phyloP scores from a whole-genome alignment of 495 filamentous ascomycete genomes.

The Tuber brumale region DNA sequence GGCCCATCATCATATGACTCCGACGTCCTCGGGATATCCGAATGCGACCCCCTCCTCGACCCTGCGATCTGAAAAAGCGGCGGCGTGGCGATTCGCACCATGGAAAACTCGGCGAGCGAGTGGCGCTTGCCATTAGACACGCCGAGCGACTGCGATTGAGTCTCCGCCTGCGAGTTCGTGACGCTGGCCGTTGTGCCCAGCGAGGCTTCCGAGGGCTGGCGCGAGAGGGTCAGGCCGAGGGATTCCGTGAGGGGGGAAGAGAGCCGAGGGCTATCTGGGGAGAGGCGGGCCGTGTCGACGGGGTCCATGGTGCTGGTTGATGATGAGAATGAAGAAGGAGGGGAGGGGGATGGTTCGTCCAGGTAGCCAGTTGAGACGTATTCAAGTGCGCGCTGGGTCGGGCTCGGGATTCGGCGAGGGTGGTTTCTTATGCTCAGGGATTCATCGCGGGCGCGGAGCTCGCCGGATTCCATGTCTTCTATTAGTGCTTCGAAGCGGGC shows the following conservation, averaged over 20 bases:
- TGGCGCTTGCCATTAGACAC: slow-evolving; percentile 34
- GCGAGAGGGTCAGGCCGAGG: background rate
- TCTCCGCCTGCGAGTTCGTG: slow-evolving; percentile 13
- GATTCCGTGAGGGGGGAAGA: slow-evolving; percentile 1
- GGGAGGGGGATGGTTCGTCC: slow-evolving; percentile 6
- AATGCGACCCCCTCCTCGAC: slow-evolving; percentile 14
- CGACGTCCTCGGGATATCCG: slow-evolving; percentile 27
- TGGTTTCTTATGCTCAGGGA: slow-evolving; percentile 11
- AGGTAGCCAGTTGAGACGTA: slow-evolving; percentile 38
- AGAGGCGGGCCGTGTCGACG: background rate
- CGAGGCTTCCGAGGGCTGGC: slow-evolving; percentile 13
- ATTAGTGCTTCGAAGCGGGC: slow-evolving; percentile 41
- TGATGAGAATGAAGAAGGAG: background rate
- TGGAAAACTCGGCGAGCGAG: slow-evolving; percentile 31
- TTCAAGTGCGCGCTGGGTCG: slow-evolving; percentile 38
- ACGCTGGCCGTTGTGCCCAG: slow-evolving; percentile 26
- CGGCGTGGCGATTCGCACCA: slow-evolving; percentile 27
- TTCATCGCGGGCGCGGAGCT: background rate
- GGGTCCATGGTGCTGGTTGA: background rate
- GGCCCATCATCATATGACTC: slow-evolving; percentile 20
- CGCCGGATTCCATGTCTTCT: slow-evolving; percentile 27
- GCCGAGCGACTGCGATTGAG: slow-evolving; percentile 12
- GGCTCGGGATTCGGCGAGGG: slow-evolving; percentile 37
- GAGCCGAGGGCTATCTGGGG: background rate
- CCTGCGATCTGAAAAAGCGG: slow-evolving; percentile 25